These are phyloP conservation scores for Cladobotryum protrusum DNA, from an alignment of 2,329 filamentous ascomycete genomes.

Conservation along the genomic window DNA sequence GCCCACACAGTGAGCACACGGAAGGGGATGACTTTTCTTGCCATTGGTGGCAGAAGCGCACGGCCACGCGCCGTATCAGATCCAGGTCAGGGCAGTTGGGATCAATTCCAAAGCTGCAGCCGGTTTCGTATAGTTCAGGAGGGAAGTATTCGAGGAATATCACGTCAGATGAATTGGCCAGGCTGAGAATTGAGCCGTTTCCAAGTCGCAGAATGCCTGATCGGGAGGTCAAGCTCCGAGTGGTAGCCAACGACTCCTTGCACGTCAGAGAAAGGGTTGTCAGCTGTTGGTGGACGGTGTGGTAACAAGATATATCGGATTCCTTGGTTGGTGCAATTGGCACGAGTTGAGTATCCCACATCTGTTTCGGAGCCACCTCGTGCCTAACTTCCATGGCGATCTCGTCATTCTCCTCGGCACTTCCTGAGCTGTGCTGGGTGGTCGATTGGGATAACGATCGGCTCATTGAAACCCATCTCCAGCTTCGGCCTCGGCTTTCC, in stretches of 20 bases:
- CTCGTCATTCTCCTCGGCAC: constrained; percentile 15
- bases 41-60: constrained; percentile 39
- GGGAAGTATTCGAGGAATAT: constrained; percentile 31
- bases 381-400: constrained; percentile 18
- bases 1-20: constrained; percentile 30
- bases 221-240: constrained; percentile 16
- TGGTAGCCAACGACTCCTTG: constrained; percentile 20
- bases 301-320: constrained; percentile 30
- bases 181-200: constrained; percentile 23
- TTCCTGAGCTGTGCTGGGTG: constrained; percentile 6
- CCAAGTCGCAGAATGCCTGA: constrained; percentile 20
- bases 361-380: constrained; percentile 16
- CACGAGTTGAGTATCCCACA: constrained; percentile 16
- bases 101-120: constrained; percentile 20
- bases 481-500: constrained; percentile 15
- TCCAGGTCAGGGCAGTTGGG: constrained; percentile 24
- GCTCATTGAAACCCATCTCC: constrained; percentile 18
- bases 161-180: constrained; percentile 25
- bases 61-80: constrained; percentile 33
- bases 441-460: constrained; percentile 1
- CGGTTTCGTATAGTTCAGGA: constrained; percentile 20
- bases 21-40: constrained; percentile 20
- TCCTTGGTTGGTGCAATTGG: constrained; percentile 22
- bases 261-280: constrained; percentile 22
- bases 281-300: constrained; percentile 22